A percentile compares a stretch with the other conserved stretches of the same genome.
Evolutionary conservation across 495 filamentous ascomycete genomes (phyloP).

Genomic region (Annulohypoxylon moriforme): DNA sequence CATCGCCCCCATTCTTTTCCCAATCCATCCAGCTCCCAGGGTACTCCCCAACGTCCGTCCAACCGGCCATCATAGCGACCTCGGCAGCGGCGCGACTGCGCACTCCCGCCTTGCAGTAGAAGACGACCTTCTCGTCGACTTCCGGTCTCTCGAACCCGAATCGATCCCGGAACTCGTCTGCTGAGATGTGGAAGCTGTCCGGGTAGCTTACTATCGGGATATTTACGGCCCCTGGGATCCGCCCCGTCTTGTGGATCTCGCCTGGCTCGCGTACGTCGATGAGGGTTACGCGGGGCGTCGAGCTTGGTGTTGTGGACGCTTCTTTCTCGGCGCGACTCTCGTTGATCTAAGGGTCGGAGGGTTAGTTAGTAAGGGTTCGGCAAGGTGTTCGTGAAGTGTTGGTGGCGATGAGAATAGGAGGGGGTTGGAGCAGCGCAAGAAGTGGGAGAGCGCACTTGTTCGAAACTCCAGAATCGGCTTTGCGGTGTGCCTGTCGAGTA

Average conservation of each 20-base stretch:
- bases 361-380: conserved; percentile 45
- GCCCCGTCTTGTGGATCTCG: conserved; percentile 75
- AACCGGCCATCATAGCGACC: conserved; percentile 81
- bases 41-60: conserved; percentile 80
- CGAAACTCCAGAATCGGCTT: conserved; percentile 60
- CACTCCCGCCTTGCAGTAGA: conserved; percentile 94
- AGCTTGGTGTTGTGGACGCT: not conserved
- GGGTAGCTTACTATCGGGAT: conserved; percentile 81
- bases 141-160: conserved; percentile 70
- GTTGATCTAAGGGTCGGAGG: conserved; percentile 34
- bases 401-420: conserved; percentile 39
- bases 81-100: conserved; percentile 82
- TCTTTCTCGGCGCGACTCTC: not conserved
- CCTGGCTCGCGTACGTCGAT: conserved; percentile 86
- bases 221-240: conserved; percentile 82
- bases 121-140: conserved; percentile 68
- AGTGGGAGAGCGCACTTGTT: conserved; percentile 50
- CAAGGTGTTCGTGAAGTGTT: too few species aligned
- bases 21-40: conserved; percentile 92
- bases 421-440: not conserved
- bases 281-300: conserved; percentile 12
- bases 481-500: conserved; percentile 41
- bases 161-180: conserved; percentile 80
- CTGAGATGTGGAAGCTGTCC: conserved; percentile 77
- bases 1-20: conserved; percentile 72